Percentiles rank a stretch among this genome's conserved stretches.
Evolutionary conservation across 345 rosid species (phyloP).

Genomic region (Pistacia vera): DNA sequence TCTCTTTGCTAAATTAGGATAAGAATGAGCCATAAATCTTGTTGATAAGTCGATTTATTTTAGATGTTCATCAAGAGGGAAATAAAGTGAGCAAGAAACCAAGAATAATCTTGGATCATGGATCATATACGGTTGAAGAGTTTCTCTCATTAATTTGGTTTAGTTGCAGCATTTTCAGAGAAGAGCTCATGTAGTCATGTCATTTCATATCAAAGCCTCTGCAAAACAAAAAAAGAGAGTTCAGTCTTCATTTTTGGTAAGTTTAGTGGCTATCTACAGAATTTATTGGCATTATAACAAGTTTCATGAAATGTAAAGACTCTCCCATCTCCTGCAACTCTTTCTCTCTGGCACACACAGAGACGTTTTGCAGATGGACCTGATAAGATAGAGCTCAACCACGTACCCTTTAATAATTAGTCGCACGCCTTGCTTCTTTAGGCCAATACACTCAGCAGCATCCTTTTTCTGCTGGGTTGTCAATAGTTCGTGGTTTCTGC

Average conservation of each 20-base stretch:
- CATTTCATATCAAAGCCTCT: background rate
- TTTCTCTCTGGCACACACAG: background rate
- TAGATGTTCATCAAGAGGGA: background rate
- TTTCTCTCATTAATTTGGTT: slow-evolving; percentile 1
- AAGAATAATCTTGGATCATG: background rate
- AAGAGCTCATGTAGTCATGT: background rate
- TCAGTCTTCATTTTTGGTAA: slow-evolving; percentile 10
- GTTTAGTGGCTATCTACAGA: background rate
- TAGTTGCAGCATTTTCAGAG: background rate
- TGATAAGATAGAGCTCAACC: background rate
- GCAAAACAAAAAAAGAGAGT: slow-evolving; percentile 6
- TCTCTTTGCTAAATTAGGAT: background rate
- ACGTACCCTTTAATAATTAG: slow-evolving; percentile 3
- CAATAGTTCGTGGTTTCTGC: slow-evolving; percentile 7
- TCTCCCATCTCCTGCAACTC: slow-evolving; percentile 11
- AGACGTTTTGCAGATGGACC: slow-evolving; percentile 13
- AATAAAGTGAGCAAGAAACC: background rate
- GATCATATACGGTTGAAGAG: background rate
- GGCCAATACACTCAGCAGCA: slow-evolving; percentile 10
- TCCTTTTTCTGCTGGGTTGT: slow-evolving; percentile 12
- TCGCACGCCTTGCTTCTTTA: slow-evolving; percentile 16
- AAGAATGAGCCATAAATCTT: slow-evolving; percentile 6
- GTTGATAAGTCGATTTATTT: background rate
- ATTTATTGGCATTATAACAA: background rate
- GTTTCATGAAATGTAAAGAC: slow-evolving; percentile 9